phyloP scores from a whole-genome alignment of 2,329 filamentous ascomycete species.

The Xylaria sp. region DNA sequence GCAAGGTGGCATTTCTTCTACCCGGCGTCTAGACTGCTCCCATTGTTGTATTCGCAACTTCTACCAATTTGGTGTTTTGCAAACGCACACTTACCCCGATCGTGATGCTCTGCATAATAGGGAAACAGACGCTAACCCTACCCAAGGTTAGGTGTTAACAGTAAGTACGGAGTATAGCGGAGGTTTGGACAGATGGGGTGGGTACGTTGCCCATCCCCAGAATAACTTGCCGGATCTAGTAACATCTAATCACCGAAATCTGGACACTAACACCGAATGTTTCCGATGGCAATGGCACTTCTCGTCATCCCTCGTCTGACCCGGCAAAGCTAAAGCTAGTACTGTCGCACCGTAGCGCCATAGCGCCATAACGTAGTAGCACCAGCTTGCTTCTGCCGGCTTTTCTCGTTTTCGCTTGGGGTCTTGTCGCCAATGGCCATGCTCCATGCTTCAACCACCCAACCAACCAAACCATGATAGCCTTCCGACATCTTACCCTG shows the following conservation, averaged over 20 bases:
- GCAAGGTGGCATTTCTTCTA: background rate
- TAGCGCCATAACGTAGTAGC: too few relatives aligned
- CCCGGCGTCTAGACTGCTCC: background rate
- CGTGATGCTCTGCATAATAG: background rate
- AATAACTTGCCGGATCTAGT: slow-evolving; percentile 22
- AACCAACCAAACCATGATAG: slow-evolving; percentile 31
- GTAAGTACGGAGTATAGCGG: background rate
- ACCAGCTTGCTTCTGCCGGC: background rate
- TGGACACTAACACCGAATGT: slow-evolving; percentile 19
- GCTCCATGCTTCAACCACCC: background rate
- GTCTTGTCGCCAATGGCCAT: background rate
- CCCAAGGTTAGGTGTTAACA: background rate
- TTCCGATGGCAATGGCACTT: background rate
- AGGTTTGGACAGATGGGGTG: too few relatives aligned
- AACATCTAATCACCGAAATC: slow-evolving; percentile 30
- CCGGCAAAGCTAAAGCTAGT: background rate
- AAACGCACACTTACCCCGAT: background rate
- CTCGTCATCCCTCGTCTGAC: slow-evolving; percentile 14
- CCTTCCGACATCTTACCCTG: slow-evolving; percentile 27
- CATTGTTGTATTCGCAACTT: background rate
- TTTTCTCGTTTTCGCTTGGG: background rate
- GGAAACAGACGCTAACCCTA: background rate
- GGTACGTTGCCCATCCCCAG: background rate
- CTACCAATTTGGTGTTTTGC: background rate
- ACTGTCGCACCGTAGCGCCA: background rate